Conservation (phyloP, 352 stramenopile species). For the Aphanomyces astaci region DNA sequence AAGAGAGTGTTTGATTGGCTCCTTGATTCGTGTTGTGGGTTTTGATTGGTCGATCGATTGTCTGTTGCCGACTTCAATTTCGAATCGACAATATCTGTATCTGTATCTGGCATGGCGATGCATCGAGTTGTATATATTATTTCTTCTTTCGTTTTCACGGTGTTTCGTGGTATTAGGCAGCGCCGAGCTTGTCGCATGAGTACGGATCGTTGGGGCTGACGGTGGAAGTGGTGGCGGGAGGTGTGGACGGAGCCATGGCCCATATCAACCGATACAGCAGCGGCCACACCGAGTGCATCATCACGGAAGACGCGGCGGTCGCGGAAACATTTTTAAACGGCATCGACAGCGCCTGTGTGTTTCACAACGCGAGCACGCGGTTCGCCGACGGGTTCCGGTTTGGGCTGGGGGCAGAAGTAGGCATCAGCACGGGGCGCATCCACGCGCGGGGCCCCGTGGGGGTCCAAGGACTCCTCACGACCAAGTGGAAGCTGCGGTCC, state of each 20-base stretch:
- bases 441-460: slow-evolving; percentile 94
- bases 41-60: too few relatives aligned
- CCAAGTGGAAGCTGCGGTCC: slow-evolving; percentile 94
- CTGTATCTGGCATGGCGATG: too few relatives aligned
- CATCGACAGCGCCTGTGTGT: slow-evolving; percentile 96
- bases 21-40: too few relatives aligned
- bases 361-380: slow-evolving; percentile 96
- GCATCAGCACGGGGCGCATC: slow-evolving; percentile 96
- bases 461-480: slow-evolving; percentile 95
- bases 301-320: slow-evolving; percentile 85
- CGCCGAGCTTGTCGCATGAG: slow-evolving; percentile 84
- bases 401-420: slow-evolving; percentile 96
- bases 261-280: slow-evolving; percentile 95
- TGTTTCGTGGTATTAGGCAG: too few relatives aligned
- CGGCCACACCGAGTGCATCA: slow-evolving; percentile 96
- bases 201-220: slow-evolving; percentile 92
- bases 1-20: too few relatives aligned
- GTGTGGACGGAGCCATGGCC: slow-evolving; percentile 85
- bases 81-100: too few relatives aligned
- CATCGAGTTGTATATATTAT: too few relatives aligned
- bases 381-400: slow-evolving; percentile 96
- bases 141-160: too few relatives aligned
- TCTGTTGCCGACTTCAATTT: too few relatives aligned
- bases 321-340: slow-evolving; percentile 68
- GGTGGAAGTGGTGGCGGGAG: slow-evolving; percentile 87